These are phyloP conservation scores for Aquanectria penicillioides DNA, from an alignment of 2,329 filamentous ascomycete genomes.

Conservation along the genomic window DNA sequence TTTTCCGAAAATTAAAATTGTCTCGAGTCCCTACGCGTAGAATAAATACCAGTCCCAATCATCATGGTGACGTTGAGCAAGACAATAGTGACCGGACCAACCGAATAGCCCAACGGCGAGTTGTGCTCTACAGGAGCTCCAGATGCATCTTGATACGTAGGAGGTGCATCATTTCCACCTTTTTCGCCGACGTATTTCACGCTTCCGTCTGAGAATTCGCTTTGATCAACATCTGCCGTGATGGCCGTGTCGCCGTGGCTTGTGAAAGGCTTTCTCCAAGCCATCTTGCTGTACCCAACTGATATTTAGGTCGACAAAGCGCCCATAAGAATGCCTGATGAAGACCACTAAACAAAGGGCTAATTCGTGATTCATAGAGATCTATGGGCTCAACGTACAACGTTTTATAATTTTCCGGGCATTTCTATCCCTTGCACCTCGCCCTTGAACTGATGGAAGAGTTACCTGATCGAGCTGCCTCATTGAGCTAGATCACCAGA, in stretches of 20 bases:
- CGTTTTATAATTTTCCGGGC: not conserved
- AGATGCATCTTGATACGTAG: slow-evolving; percentile 16
- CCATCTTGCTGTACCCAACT: not conserved
- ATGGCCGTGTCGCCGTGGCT: not conserved
- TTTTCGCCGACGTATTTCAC: slow-evolving; percentile 14
- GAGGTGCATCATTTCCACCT: slow-evolving; percentile 9
- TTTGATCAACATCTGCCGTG: not conserved
- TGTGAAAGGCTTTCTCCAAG: slow-evolving; percentile 8
- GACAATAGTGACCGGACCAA: slow-evolving; percentile 7
- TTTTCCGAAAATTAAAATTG: not conserved
- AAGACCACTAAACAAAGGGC: no score
- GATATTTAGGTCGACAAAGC: not conserved
- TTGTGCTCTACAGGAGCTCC: slow-evolving; percentile 15
- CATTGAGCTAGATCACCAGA: not conserved
- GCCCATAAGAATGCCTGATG: not conserved
- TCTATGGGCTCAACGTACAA: not conserved
- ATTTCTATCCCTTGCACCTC: no score
- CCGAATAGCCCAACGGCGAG: slow-evolving; percentile 14
- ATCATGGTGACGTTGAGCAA: slow-evolving; percentile 19
- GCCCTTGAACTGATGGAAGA: not conserved
- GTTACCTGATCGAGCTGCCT: not conserved
- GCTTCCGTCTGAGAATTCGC: slow-evolving; percentile 17
- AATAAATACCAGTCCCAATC: slow-evolving; percentile 20
- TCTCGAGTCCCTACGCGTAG: slow-evolving; percentile 5
- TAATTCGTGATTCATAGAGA: no score